These are phyloP conservation scores for Penicillium robsamsonii DNA, from an alignment of 495 filamentous ascomycete genomes.

Conservation along the genomic window DNA sequence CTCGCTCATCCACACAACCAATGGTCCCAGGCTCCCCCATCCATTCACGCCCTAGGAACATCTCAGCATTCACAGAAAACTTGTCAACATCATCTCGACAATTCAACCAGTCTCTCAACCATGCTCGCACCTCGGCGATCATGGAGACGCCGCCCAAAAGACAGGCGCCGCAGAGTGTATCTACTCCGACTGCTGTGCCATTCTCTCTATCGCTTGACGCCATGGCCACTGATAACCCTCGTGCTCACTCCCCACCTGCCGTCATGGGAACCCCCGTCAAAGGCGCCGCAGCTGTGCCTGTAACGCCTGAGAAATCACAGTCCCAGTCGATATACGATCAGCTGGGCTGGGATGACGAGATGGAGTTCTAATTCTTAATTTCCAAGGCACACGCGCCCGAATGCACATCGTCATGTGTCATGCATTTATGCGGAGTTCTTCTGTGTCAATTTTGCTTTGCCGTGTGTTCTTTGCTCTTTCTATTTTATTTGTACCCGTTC, in stretches of 20 bases:
- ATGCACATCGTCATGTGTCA: slow-evolving; percentile 9
- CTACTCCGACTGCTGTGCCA: slow-evolving; percentile 14
- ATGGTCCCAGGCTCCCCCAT: slow-evolving; percentile 35
- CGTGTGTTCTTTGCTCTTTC: neutral
- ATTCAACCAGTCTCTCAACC: slow-evolving; percentile 14
- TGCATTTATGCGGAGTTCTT: slow-evolving; percentile 6
- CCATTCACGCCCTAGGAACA: slow-evolving; percentile 27
- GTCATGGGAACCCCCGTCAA: slow-evolving; percentile 28
- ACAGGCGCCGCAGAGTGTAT: slow-evolving; percentile 14
- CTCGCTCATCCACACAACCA: slow-evolving; percentile 24
- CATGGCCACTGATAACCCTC: slow-evolving; percentile 8
- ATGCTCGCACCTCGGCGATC: slow-evolving; percentile 23
- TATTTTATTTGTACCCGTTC: neutral
- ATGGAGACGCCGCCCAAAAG: slow-evolving; percentile 46
- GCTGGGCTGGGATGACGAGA: slow-evolving; percentile 74
- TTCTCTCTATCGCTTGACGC: slow-evolving; percentile 2
- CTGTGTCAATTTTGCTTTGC: neutral
- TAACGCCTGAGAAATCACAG: slow-evolving; percentile 44
- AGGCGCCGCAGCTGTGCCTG: slow-evolving; percentile 26
- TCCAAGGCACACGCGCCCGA: slow-evolving; percentile 1
- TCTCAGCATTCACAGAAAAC: slow-evolving; percentile 6
- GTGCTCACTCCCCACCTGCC: slow-evolving; percentile 17
- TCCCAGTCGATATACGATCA: slow-evolving; percentile 62
- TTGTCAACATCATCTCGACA: slow-evolving; percentile 13
- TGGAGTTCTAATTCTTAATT: slow-evolving; percentile 38